phyloP scores from a whole-genome alignment of 1,139 yeast species.

The Pichia kudriavzevii region DNA sequence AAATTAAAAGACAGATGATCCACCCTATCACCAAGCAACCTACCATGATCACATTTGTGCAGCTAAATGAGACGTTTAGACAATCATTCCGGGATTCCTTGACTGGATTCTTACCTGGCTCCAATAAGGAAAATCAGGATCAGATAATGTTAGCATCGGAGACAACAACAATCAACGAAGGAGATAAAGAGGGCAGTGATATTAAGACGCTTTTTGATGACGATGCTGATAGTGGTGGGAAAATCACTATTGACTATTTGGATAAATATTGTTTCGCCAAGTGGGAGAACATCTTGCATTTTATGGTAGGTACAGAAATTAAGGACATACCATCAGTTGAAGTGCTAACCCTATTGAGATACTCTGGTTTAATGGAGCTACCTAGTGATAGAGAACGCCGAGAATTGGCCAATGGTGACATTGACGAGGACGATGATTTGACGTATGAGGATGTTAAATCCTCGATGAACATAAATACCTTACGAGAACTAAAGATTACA shows the following conservation, averaged over 20 bases:
- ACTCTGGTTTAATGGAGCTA: conserved; percentile 78
- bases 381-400: conserved; percentile 32
- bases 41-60: conserved; percentile 44
- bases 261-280: conserved; percentile 76
- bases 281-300: conserved; percentile 95
- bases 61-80: conserved; percentile 67
- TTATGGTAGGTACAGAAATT: conserved; percentile 90
- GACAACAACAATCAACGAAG: conserved; percentile 1
- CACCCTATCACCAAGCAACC: conserved; percentile 29
- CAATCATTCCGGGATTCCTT: conserved; percentile 72
- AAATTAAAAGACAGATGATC: conserved; percentile 34
- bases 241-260: conserved; percentile 55
- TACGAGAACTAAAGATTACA: conserved; percentile 60
- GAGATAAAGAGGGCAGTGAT: not conserved
- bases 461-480: conserved; percentile 19
- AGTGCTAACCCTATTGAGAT: conserved; percentile 55
- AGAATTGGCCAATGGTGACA: conserved; percentile 15
- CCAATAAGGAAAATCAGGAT: conserved; percentile 12
- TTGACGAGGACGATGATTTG: conserved; percentile 19
- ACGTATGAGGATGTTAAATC: conserved; percentile 21
- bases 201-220: conserved; percentile 26
- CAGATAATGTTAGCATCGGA: conserved; percentile 12
- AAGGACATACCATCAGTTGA: conserved; percentile 60
- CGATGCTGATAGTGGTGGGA: conserved; percentile 32
- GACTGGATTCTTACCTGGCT: conserved; percentile 52